Base-by-base conservation (phyloP, 2,329 filamentous ascomycete genomes). In the Ambrosiella cleistominuta region DNA sequence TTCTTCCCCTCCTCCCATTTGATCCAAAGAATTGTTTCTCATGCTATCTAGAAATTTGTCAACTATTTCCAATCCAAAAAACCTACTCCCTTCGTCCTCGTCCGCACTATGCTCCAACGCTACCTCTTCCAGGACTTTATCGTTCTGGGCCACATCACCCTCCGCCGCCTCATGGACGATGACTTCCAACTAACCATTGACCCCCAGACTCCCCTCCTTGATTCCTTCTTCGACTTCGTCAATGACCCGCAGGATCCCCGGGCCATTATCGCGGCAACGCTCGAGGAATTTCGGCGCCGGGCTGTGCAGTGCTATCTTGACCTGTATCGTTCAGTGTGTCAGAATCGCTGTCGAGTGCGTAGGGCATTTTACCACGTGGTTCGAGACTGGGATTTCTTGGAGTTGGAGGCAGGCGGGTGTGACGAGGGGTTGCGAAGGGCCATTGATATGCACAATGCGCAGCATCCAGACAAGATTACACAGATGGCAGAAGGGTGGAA, bases 261-360 rank as follows among this genome's bases (percentile, higher is more conserved):
- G 11, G 85, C 87, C 63, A 76, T 82, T 62, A 82, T 91, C 61
- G 80, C 86, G 0, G 75, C 80, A 56, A 75, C 82, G 56, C 88
- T 95, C 76, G 86, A 95, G 63, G 65, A 74, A 1, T 84, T 85
- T 64, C 75, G 81, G 11, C 73, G 78, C 61, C 71, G 77, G 36
- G 77, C 79, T 1, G 80, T 76, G 4, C 74, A 88, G 68, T 82
- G 85, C 0, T 96, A 89, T 65, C 73, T 95, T 15, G 90, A 96
- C 63, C 77, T 94, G 13, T 83, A 93, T 65, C 81, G 89, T 53
- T 85, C 86, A 7, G 75, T 93, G 15, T 95, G 89, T 65, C 87
- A 97, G 67, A 98, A 97, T 66, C 78, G 89, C 56, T 94, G 88
- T 66, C 84, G 93, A 1, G 81, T 95, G 47, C 81, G 93, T n/a